Base-by-base conservation (phyloP, 805 yeast genomes). In the Kurtzmaniella cleridarum region DNA sequence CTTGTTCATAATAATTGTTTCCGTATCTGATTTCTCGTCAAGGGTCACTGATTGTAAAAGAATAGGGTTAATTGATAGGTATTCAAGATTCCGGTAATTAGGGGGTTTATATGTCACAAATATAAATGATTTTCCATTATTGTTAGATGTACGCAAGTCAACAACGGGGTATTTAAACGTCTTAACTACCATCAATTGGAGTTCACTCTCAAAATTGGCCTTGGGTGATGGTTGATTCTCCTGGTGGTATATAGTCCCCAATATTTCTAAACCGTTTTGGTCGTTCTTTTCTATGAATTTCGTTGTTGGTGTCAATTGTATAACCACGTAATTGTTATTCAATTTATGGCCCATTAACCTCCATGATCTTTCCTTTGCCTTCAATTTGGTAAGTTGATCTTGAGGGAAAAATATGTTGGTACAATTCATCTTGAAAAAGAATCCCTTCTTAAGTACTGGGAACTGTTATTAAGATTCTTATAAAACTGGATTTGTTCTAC, bases 11-110 rank as follows among this genome's bases (percentile, higher is more conserved):
- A 16, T 28, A 20, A 30, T 26, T 34, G 29, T 38, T 13, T 31
- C 24, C 7, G 34, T 30, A 1, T 43, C 16, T 6, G 40, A 26
- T 11, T 24, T 30, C 24, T 30, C 27, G 12, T 44, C 50, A 12
- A 41, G 43, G 2, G 57, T 60, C 47, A 71, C 69, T 3, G 74
- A 69, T 45, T 81, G 82, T 8, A 89, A 69, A 3, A 78, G 62
- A 3, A 88, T 84, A 0, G 96, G 95, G n/a, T 71, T 64, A 3
- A 81, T 55, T 0, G 96, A 81, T 46, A 78, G 83, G 55, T 84
- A 87, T 47, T 89, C 95, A 69, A 90, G 70, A 42, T 76, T 73
- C 23, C 69, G 69, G 14, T 83, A 76, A 32, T 75, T 72, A 0
- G 97, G 97, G 1, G 93, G 83, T 18, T 75, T 73, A 53, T 78